A percentile compares a stretch with the other conserved stretches of the same genome.
Conservation (phyloP, 495 filamentous ascomycete species). For the Talaromyces wortmannii region DNA sequence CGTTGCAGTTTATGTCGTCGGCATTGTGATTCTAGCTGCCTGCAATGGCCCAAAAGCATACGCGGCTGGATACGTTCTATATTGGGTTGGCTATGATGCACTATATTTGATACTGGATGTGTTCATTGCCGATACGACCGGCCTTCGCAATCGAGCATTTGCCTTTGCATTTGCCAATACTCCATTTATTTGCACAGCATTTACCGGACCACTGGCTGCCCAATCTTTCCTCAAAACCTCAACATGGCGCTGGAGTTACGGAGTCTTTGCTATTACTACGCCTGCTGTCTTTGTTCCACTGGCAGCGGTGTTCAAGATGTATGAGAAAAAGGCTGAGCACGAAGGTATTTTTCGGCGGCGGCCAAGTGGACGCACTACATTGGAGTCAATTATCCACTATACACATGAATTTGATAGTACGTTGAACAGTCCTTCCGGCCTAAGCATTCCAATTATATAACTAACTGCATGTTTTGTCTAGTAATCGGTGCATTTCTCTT, state of each 20-base stretch:
- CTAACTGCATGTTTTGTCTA: constrained; percentile 2
- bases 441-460: neutral
- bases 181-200: constrained; percentile 57
- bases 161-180: constrained; percentile 54
- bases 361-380: constrained; percentile 35
- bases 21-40: constrained; percentile 43
- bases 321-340: constrained; percentile 51
- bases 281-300: constrained; percentile 49
- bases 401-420: constrained; percentile 54
- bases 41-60: constrained; percentile 41
- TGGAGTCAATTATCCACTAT: constrained; percentile 46
- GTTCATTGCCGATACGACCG: constrained; percentile 62
- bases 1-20: constrained; percentile 28
- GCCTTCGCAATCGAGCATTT: constrained; percentile 54
- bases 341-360: constrained; percentile 26
- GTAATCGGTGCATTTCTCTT: constrained; percentile 51
- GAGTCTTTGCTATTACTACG: constrained; percentile 54
- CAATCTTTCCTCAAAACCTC: constrained; percentile 39
- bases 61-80: constrained; percentile 47
- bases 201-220: constrained; percentile 26
- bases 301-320: constrained; percentile 42
- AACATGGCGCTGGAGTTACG: constrained; percentile 58
- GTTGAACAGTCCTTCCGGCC: constrained; percentile 1
- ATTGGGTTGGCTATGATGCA: constrained; percentile 51
- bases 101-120: constrained; percentile 50